Conservation (phyloP, 805 yeast species). For the Pachysolen tannophilus region DNA sequence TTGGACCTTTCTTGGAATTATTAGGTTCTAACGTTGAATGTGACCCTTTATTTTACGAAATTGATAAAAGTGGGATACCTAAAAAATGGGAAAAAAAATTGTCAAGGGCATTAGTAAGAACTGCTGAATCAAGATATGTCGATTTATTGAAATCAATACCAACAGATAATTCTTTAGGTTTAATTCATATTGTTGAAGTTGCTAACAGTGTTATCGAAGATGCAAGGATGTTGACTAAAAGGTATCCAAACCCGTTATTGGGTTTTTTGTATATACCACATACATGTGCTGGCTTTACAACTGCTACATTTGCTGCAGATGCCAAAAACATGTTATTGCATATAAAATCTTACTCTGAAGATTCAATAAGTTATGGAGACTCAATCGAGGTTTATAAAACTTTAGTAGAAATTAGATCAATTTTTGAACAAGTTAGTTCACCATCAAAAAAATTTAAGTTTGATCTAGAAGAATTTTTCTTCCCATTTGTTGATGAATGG, state of each 20-base stretch:
- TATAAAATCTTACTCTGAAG: constrained; percentile 31
- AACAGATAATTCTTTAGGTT: neutral
- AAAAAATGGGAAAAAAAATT: neutral
- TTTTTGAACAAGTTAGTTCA: constrained; percentile 39
- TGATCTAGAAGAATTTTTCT: constrained; percentile 49
- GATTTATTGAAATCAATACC: neutral
- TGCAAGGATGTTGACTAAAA: constrained; percentile 45
- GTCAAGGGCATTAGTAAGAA: neutral
- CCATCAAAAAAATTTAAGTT: constrained; percentile 35
- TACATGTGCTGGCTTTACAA: constrained; percentile 39
- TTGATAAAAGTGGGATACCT: neutral
- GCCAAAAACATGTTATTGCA: constrained; percentile 41
- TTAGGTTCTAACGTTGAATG: neutral
- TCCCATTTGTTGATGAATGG: constrained; percentile 32
- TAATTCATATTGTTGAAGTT: constrained; percentile 27
- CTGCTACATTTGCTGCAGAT: constrained; percentile 47
- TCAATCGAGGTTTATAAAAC: constrained; percentile 49
- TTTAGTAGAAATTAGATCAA: constrained; percentile 42
- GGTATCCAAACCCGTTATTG: constrained; percentile 54
- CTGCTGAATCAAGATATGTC: neutral
- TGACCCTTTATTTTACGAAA: neutral
- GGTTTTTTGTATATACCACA: constrained; percentile 46
- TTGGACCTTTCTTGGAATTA: neutral
- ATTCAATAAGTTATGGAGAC: constrained; percentile 40
- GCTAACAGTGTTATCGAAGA: constrained; percentile 44